Percentiles rank a stretch among this genome's conserved stretches.
phyloP scores from a whole-genome alignment of 441 rosid species.

The Syzygium syzygioides region DNA sequence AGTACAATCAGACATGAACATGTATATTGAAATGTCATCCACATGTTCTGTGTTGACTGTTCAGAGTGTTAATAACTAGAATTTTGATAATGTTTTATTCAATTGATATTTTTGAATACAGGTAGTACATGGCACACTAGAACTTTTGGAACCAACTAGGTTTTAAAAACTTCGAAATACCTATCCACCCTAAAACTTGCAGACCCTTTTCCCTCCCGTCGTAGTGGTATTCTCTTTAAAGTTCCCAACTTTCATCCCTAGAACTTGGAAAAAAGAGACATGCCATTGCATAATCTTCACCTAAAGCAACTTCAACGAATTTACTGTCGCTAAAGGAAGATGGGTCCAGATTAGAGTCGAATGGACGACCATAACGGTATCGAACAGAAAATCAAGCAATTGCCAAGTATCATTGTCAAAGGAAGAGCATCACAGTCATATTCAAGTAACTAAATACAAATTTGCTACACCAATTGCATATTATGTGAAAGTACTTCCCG shows the following conservation, averaged over 20 bases:
- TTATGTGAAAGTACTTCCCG: background rate
- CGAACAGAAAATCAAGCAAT: background rate
- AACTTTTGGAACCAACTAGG: too few relatives aligned
- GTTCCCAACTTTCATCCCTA: background rate
- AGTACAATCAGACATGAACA: too few relatives aligned
- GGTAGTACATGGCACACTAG: too few relatives aligned
- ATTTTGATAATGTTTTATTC: too few relatives aligned
- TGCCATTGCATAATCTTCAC: background rate
- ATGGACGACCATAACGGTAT: background rate
- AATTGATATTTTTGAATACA: too few relatives aligned
- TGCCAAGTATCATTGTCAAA: background rate
- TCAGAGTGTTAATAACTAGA: too few relatives aligned
- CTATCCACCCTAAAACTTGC: too few relatives aligned
- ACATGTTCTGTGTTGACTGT: too few relatives aligned
- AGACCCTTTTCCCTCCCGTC: too few relatives aligned
- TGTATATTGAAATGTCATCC: too few relatives aligned
- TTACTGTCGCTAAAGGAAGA: background rate
- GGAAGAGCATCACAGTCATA: background rate
- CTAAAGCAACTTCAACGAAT: background rate
- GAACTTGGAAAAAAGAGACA: background rate
- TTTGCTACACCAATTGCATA: background rate
- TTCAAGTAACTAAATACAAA: background rate
- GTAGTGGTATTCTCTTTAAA: too few relatives aligned
- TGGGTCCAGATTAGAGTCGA: background rate
- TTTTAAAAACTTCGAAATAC: too few relatives aligned